Conservation (phyloP, 2,329 filamentous ascomycete genomes). For the Exophiala xenobiotica region DNA sequence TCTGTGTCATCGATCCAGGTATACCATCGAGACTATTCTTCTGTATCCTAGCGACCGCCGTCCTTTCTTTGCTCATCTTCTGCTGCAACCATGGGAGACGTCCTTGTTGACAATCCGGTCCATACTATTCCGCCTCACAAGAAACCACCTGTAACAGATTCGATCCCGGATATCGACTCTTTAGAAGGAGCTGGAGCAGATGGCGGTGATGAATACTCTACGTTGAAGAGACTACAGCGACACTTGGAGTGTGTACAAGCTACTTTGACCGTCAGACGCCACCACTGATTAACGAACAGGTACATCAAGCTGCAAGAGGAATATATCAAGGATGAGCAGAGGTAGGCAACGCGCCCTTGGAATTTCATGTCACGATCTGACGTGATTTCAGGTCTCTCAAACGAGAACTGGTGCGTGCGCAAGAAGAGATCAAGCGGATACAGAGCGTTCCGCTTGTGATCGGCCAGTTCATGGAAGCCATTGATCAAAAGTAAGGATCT, state of each 20-base stretch:
- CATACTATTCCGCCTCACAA: conserved; percentile 74
- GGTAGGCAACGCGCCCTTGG: conserved; percentile 49
- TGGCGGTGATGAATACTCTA: conserved; percentile 88
- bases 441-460: conserved; percentile 98
- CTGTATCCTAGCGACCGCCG: no score
- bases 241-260: conserved; percentile 51
- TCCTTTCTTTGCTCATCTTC: neutral
- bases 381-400: conserved; percentile 72
- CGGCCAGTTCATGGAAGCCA: conserved; percentile 99
- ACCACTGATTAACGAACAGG: conserved; percentile 47
- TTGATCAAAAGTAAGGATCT: conserved; percentile 84
- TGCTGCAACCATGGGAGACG: conserved; percentile 69
- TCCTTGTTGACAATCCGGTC: conserved; percentile 77
- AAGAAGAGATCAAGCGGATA: conserved; percentile 99
- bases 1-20: no score
- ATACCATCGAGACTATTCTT: no score
- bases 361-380: conserved; percentile 2
- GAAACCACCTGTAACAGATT: conserved; percentile 71
- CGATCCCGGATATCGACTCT: conserved; percentile 85
- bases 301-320: conserved; percentile 98
- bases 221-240: conserved; percentile 92
- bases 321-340: conserved; percentile 99
- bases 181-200: conserved; percentile 81
- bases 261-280: neutral
- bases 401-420: conserved; percentile 91